Conservation (phyloP, 306 rosid species). For the Prunus mira region DNA sequence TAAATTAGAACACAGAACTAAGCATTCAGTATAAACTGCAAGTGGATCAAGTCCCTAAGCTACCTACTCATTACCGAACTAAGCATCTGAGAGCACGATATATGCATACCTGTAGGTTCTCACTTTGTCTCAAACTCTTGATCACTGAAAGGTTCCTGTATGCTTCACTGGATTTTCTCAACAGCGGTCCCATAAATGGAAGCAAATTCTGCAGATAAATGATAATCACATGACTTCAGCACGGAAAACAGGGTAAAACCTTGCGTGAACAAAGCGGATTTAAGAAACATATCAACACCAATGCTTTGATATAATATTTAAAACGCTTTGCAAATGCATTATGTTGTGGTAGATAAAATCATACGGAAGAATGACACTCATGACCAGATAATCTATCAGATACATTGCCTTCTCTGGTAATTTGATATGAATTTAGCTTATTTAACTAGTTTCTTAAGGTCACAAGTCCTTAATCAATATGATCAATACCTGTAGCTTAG, state of each 20-base stretch:
- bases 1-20: not conserved
- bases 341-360: not conserved
- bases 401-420: not conserved
- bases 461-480: constrained; percentile 5
- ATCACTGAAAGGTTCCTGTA: constrained; percentile 82
- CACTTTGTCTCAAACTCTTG: constrained; percentile 88
- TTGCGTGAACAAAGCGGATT: not conserved
- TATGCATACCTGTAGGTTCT: constrained; percentile 84
- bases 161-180: constrained; percentile 88
- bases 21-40: not conserved
- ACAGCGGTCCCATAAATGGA: constrained; percentile 91
- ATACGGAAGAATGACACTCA: not conserved
- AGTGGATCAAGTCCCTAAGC: not conserved
- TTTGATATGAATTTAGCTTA: not conserved
- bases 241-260: not conserved
- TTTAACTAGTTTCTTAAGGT: not conserved
- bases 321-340: not conserved
- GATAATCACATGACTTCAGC: constrained; percentile 14
- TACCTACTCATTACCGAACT: constrained; percentile 9
- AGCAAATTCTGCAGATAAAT: constrained; percentile 73
- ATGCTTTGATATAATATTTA: not conserved
- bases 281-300: constrained; percentile 10
- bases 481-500: constrained; percentile 77
- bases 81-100: constrained; percentile 10
- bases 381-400: not conserved